Evolutionary conservation across 192 early-diverging fungal genomes (phyloP).

Genomic region (Backusella tuberculispora): DNA sequence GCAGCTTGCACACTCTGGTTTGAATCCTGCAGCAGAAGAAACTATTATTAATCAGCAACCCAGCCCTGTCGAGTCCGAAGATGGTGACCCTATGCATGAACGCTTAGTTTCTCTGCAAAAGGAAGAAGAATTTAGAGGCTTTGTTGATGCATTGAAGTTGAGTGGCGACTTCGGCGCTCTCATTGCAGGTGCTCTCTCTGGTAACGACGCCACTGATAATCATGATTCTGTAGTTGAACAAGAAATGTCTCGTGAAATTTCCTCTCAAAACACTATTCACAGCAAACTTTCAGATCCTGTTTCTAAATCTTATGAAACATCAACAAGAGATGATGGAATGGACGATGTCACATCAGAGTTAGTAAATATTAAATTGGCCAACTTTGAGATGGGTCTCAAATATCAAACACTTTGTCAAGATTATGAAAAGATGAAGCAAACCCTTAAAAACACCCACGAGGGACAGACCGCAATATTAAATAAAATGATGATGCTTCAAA

Average conservation of each 20-base stretch:
- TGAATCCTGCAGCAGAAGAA: conserved; percentile 49
- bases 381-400: conserved; percentile 48
- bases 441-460: conserved; percentile 27
- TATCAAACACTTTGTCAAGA: conserved; percentile 41
- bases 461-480: conserved; percentile 33
- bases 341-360: conserved; percentile 41
- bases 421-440: conserved; percentile 31
- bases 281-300: neutral
- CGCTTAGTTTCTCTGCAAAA: conserved; percentile 7
- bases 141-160: conserved; percentile 32
- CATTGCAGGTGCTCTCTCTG: conserved; percentile 39
- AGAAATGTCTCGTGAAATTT: neutral
- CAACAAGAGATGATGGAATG: neutral
- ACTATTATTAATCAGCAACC: neutral
- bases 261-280: neutral
- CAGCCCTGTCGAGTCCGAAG: conserved; percentile 14
- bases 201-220: neutral
- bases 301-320: neutral
- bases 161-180: conserved; percentile 41
- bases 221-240: neutral
- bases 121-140: conserved; percentile 29
- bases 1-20: conserved; percentile 27
- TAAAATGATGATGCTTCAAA: conserved; percentile 35
- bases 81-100: conserved; percentile 11
- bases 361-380: conserved; percentile 42